Evolutionary conservation across 2,329 filamentous ascomycete species (phyloP), one percentile per base, ranked within the genome.

Genomic region (Apiospora kogelbergensis): DNA sequence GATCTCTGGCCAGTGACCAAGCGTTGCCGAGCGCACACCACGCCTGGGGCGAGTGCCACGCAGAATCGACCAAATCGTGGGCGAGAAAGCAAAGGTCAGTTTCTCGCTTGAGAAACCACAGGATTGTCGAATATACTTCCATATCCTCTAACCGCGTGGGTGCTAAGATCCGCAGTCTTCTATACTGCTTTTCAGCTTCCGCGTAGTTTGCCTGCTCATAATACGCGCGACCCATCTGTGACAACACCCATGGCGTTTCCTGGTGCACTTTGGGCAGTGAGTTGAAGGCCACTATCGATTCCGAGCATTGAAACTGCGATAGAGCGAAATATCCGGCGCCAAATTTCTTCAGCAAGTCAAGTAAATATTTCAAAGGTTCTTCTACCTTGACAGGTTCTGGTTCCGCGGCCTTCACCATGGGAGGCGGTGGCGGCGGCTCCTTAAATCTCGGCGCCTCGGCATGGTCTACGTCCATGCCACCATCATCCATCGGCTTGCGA

Each of bases 1-100:
- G 95, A 76, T 99, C 95, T 69, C 93, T 89, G 70, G 94, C 91
- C 37, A 98, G 86, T 0, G 96, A 98, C 85, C 95, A 98, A 0
- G 95, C 95, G 77, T 99, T 99, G 7, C 96, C 96, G 68, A 98
- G 83, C 0, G 94, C 93, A 77, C 95, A 98, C 97, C 96, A 99
- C 4, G 96, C 94, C 80, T 99, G 92, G 1, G 96, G 95, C 0
- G 95, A 95, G 72, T 96, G 86, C 82, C 95, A 96, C 70, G 94
- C 93, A 20, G 92, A 85, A 72, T 98, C 95, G 66, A 97, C 88
- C 48, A 98, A 85, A 75, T 97, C 93, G 76, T 98, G 95, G 0
- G 95, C 94, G 37, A 99, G 85, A 80, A 96, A 97, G 0, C 95
- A 95, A 26, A 99, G 85, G 71, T 98, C 93, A 0, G 94, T 93